These are phyloP conservation scores for Neurospora sp. DNA, from an alignment of 495 filamentous ascomycete species.

Conservation along the genomic window DNA sequence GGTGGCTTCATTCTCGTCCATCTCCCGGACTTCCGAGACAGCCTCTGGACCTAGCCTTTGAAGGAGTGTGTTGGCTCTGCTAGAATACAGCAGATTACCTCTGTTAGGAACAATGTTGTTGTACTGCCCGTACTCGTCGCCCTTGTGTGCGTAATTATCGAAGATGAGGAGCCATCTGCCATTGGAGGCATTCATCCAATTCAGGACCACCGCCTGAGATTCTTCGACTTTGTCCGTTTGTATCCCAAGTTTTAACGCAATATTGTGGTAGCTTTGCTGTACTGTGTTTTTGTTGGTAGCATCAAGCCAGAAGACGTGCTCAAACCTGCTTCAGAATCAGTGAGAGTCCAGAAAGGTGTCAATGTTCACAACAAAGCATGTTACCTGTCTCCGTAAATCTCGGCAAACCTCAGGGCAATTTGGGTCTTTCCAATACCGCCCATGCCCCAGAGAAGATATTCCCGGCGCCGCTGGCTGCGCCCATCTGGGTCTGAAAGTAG, in stretches of 20 bases:
- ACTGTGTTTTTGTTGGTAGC: not conserved
- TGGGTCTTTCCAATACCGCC: slow-evolving; percentile 17
- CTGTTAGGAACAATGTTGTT: not conserved
- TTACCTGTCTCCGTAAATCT: not conserved
- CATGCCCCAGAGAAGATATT: slow-evolving; percentile 13
- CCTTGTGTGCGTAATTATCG: slow-evolving; percentile 1
- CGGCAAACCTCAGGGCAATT: slow-evolving; percentile 7
- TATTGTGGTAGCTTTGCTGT: not conserved
- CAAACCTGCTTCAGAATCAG: not conserved
- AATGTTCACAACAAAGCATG: not conserved
- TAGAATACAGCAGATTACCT: not conserved
- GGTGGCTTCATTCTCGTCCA: not conserved
- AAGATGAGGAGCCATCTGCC: slow-evolving; percentile 5
- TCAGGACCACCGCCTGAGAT: not conserved
- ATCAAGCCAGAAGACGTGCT: not conserved
- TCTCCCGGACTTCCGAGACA: not conserved
- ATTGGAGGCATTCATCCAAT: not conserved
- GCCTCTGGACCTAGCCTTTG: not conserved
- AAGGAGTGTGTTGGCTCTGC: not conserved
- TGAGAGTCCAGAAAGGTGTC: not conserved
- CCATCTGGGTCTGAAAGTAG: slow-evolving; percentile 2
- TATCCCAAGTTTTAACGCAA: not conserved
- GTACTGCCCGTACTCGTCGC: not conserved
- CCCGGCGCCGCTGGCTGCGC: not conserved
- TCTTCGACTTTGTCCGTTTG: not conserved